Evolutionary conservation across 768 basidiomycete genomes (phyloP).

Genomic region (Phanerochaete sordida): DNA sequence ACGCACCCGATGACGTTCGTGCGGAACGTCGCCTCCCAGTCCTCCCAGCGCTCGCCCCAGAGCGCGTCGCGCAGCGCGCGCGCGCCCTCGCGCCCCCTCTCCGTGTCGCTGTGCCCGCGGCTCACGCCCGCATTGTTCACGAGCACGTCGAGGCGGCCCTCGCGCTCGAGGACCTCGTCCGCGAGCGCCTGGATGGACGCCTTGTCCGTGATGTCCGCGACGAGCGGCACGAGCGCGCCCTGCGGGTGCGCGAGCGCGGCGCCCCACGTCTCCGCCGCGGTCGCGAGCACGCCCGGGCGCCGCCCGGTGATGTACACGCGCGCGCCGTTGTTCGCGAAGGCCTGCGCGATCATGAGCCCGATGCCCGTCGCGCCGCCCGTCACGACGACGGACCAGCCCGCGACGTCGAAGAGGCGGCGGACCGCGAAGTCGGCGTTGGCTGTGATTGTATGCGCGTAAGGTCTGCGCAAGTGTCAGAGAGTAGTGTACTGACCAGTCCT

Average conservation of each 20-base stretch:
- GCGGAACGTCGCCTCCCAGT: slow-evolving; percentile 30
- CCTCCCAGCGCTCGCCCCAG: slow-evolving; percentile 24
- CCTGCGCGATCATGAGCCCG: slow-evolving; percentile 39
- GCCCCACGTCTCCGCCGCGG: slow-evolving; percentile 24
- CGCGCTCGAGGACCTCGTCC: slow-evolving; percentile 20
- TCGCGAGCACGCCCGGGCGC: slow-evolving; percentile 29
- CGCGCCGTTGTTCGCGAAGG: slow-evolving; percentile 40
- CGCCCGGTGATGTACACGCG: slow-evolving; percentile 38
- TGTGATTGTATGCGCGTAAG: neutral
- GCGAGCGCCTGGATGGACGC: slow-evolving; percentile 24
- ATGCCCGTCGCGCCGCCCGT: slow-evolving; percentile 34
- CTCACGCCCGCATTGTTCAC: slow-evolving; percentile 32
- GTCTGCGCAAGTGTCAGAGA: too few relatives aligned
- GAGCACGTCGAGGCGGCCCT: slow-evolving; percentile 28
- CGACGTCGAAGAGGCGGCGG: slow-evolving; percentile 26
- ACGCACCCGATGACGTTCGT: slow-evolving; percentile 31
- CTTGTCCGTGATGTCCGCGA: slow-evolving; percentile 27
- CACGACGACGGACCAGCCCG: slow-evolving; percentile 25
- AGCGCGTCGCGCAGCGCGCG: slow-evolving; percentile 24
- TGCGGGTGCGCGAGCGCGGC: slow-evolving; percentile 21
- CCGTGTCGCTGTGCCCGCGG: slow-evolving; percentile 17
- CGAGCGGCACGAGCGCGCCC: slow-evolving; percentile 27
- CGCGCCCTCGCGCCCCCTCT: slow-evolving; percentile 27
- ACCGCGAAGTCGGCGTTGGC: slow-evolving; percentile 18
- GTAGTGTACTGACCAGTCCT: too few relatives aligned